Evolutionary conservation across 805 yeast genomes (phyloP), one percentile per base, ranked within the genome.

Genomic region (Wickerhamiella cacticola): DNA sequence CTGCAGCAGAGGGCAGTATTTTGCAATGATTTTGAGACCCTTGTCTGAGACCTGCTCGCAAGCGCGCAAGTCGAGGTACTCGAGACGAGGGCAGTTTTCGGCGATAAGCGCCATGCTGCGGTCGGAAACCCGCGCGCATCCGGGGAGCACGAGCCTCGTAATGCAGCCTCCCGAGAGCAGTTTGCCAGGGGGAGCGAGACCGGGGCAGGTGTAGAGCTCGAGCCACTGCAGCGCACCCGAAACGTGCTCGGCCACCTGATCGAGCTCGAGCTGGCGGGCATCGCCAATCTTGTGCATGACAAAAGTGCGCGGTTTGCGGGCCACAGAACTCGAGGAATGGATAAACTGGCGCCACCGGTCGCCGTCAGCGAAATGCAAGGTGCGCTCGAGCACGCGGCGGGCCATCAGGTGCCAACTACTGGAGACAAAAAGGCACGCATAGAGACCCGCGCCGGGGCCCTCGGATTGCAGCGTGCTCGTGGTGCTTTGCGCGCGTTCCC

Each of bases 171-270:
- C 70, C 1, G 67, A 52, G 40, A 79, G 65, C 59, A 80, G 67
- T 2, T 60, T 50, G 6, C 65, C 52, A 0, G 78, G 66, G 3
- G 95, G 95, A 6, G 72, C 57, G 25, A 83, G 59, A 40, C 70
- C 71, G 5, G 95, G 89, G 59, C 95, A 86, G 58, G 88, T 81
- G 64, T 82, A 85, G 56, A 86, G 70, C 61, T 87, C 95, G 25
- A 87, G 66, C 82, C 82, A 77, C 54, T 71, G 69, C 39, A 86
- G 60, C 38, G 70, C 65, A 2, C 72, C 67, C 33, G 78, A 76
- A 25, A 73, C 61, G 4, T 71, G 52, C 4, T 55, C 47, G 1
- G 74, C 64, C 7, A 79, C 56, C n/a, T 56, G 41, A 21, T 79
- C 79, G 22, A 84, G 55, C 19, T 79, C 73, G 10, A 60, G 53